phyloP scores from a whole-genome alignment of 805 yeast genomes.

The Wickerhamomyces subpelliculosus region DNA sequence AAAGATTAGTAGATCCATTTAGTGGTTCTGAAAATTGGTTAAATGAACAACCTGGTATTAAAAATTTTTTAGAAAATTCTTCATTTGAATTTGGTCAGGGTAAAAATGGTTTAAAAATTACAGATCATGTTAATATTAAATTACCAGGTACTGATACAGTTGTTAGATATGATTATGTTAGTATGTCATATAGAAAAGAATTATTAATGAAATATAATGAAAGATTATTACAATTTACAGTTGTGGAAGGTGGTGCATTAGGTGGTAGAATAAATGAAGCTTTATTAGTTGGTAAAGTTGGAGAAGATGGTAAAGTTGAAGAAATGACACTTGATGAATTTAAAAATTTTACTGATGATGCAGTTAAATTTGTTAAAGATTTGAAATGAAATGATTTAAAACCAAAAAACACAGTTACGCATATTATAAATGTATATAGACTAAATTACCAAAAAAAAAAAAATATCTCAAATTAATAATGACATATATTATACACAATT shows the following conservation, averaged over 20 bases:
- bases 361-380: conserved; percentile 11
- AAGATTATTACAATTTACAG: conserved; percentile 32
- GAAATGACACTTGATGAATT: conserved; percentile 12
- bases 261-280: conserved; percentile 50
- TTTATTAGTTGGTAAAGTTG: conserved; percentile 33
- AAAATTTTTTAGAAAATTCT: conserved; percentile 30
- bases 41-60: conserved; percentile 34
- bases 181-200: conserved; percentile 37
- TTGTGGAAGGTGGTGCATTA: conserved; percentile 50
- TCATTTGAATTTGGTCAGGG: conserved; percentile 35
- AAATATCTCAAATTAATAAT: no score
- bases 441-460: no score
- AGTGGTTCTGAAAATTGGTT: conserved; percentile 16
- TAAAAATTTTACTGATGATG: conserved; percentile 11
- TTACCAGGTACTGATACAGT: conserved; percentile 28
- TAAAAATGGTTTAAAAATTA: conserved; percentile 26
- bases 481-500: no score
- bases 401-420: no score
- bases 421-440: no score
- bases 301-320: conserved; percentile 26
- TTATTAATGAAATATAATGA: conserved; percentile 33
- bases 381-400: not conserved
- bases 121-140: conserved; percentile 31
- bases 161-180: conserved; percentile 38
- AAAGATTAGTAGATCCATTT: conserved; percentile 10